These are phyloP conservation scores for Blastocladiella emersonii DNA, from an alignment of 371 early-diverging fungal genomes.

Conservation along the genomic window DNA sequence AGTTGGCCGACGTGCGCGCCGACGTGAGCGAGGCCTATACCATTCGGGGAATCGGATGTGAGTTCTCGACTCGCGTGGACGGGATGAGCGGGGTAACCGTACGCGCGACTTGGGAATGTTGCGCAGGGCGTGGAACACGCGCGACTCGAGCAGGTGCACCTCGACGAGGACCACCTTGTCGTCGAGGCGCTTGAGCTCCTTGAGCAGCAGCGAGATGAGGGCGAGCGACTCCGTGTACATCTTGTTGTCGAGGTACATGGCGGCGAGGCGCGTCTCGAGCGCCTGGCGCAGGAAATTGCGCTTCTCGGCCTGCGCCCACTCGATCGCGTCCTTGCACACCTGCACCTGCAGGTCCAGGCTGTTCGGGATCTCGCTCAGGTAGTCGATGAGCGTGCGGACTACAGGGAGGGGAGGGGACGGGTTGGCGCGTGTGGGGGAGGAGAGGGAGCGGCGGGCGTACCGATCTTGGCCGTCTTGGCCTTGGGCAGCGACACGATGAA, in stretches of 20 bases:
- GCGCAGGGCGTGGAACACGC: constrained; percentile 81
- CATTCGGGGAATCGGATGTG: not conserved
- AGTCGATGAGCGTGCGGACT: constrained; percentile 78
- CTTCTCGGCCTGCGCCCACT: constrained; percentile 83
- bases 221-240: constrained; percentile 82
- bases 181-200: constrained; percentile 93
- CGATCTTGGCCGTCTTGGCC: constrained; percentile 91
- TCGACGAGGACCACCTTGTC: constrained; percentile 96
- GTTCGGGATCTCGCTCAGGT: constrained; percentile 74
- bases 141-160: constrained; percentile 89
- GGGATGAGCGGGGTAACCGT: constrained; percentile 9
- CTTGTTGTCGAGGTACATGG: constrained; percentile 76
- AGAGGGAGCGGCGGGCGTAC: constrained; percentile 24
- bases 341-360: constrained; percentile 76
- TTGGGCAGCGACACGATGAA: constrained; percentile 74
- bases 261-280: constrained; percentile 80
- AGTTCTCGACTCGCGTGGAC: not conserved
- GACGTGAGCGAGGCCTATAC: constrained; percentile 87
- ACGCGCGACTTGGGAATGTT: constrained; percentile 89
- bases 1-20: constrained; percentile 91
- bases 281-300: constrained; percentile 85
- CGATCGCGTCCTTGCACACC: constrained; percentile 81
- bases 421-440: not conserved
- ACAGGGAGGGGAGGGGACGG: not conserved
- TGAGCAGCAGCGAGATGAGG: constrained; percentile 69